Evolutionary conservation across 768 basidiomycete species (phyloP).

Genomic region (Tulasnella sp.): DNA sequence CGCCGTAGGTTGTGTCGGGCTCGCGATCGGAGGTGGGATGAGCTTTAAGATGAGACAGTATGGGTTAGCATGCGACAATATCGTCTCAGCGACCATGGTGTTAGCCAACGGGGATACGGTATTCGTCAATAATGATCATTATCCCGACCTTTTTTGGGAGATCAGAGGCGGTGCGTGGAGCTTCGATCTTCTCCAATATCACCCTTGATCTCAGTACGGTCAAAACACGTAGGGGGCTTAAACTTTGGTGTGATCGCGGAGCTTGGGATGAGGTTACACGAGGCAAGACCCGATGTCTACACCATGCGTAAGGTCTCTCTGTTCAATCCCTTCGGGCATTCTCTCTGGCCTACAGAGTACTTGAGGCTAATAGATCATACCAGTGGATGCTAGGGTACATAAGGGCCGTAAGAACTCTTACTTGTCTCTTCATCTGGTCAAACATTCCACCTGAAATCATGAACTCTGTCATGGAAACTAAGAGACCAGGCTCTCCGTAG

Average conservation of each 20-base stretch:
- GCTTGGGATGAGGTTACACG: neutral
- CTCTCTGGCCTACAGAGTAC: too few relatives aligned
- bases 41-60: neutral
- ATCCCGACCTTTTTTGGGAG: slow-evolving; percentile 12
- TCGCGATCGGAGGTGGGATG: neutral
- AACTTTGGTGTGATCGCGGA: slow-evolving; percentile 13
- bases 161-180: slow-evolving; percentile 2
- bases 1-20: neutral
- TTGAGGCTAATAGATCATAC: too few relatives aligned
- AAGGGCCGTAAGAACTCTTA: too few relatives aligned
- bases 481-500: too few relatives aligned
- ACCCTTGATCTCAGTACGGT: neutral
- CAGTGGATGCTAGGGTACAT: too few relatives aligned
- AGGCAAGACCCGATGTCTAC: slow-evolving; percentile 4
- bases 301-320: too few relatives aligned
- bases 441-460: too few relatives aligned
- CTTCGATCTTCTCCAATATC: neutral
- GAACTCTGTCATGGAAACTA: too few relatives aligned
- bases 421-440: too few relatives aligned
- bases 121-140: neutral
- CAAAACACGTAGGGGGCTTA: neutral
- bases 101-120: slow-evolving; percentile 9
- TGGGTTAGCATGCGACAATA: slow-evolving; percentile 9
- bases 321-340: too few relatives aligned
- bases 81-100: slow-evolving; percentile 14